Evolutionary conservation across 768 basidiomycete species (phyloP).

Genomic region (Tulasnella sp.): DNA sequence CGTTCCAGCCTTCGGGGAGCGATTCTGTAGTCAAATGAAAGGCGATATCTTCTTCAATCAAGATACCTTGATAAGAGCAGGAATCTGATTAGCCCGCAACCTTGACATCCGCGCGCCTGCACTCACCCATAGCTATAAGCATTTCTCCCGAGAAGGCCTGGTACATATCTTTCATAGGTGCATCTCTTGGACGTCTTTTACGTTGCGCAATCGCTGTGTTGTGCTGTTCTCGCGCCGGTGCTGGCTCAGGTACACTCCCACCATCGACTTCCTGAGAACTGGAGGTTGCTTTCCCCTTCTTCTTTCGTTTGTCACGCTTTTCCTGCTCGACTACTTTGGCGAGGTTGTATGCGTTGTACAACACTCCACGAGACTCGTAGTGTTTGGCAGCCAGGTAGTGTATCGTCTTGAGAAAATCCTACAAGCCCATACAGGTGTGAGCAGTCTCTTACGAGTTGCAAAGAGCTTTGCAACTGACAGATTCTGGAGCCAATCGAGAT

Average conservation of each 20-base stretch:
- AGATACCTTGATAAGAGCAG: conserved; percentile 37
- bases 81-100: not conserved
- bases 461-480: not conserved
- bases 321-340: conserved; percentile 5
- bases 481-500: not conserved
- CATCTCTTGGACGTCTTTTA: conserved; percentile 19
- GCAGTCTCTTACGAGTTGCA: conserved; percentile 28
- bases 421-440: conserved; percentile 24
- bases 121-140: conserved; percentile 57
- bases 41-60: conserved; percentile 55
- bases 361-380: conserved; percentile 38
- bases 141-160: conserved; percentile 62
- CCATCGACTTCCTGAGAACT: conserved; percentile 17
- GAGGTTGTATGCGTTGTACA: not conserved
- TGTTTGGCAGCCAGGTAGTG: conserved; percentile 43
- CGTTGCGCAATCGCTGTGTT: conserved; percentile 20
- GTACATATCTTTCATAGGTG: conserved; percentile 48
- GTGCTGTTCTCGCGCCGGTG: conserved; percentile 19
- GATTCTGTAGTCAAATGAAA: conserved; percentile 29
- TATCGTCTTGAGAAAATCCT: conserved; percentile 44
- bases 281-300: conserved; percentile 10
- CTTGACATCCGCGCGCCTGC: too few relatives aligned
- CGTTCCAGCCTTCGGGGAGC: conserved; percentile 40
- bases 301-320: conserved; percentile 19
- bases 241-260: conserved; percentile 21